Evolutionary conservation across 2,329 filamentous ascomycete species (phyloP).

Genomic region (Fusarium sp.): DNA sequence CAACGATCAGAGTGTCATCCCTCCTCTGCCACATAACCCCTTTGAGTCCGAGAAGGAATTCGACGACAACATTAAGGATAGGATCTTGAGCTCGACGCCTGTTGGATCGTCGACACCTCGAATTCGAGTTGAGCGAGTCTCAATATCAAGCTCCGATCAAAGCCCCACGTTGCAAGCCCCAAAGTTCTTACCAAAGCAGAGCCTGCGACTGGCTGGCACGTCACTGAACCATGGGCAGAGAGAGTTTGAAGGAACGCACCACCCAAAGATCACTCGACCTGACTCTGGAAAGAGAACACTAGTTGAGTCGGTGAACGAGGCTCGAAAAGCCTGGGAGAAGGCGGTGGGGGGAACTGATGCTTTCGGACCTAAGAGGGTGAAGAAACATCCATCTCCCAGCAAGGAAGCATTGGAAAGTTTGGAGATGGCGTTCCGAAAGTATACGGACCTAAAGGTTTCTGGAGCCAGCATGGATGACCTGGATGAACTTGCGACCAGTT

Average conservation of each 20-base stretch:
- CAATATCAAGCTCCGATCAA: constrained; percentile 25
- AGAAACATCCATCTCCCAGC: constrained; percentile 58
- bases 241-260: neutral
- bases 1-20: constrained; percentile 3
- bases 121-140: constrained; percentile 34
- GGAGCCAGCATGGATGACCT: constrained; percentile 31
- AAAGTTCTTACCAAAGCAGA: constrained; percentile 9
- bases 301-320: constrained; percentile 19
- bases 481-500: constrained; percentile 46
- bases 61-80: constrained; percentile 50
- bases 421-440: constrained; percentile 48
- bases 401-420: constrained; percentile 53
- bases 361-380: constrained; percentile 38
- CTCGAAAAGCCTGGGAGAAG: constrained; percentile 9
- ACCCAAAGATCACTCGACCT: neutral
- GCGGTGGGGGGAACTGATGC: neutral
- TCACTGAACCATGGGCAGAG: neutral
- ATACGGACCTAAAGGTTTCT: constrained; percentile 37
- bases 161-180: constrained; percentile 18
- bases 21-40: constrained; percentile 30
- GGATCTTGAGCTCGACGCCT: constrained; percentile 49
- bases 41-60: constrained; percentile 52
- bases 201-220: neutral
- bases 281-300: constrained; percentile 4
- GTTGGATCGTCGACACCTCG: constrained; percentile 52